Evolutionary conservation across 164 flowering plant species (phyloP).

Genomic region (Amborella trichopoda): DNA sequence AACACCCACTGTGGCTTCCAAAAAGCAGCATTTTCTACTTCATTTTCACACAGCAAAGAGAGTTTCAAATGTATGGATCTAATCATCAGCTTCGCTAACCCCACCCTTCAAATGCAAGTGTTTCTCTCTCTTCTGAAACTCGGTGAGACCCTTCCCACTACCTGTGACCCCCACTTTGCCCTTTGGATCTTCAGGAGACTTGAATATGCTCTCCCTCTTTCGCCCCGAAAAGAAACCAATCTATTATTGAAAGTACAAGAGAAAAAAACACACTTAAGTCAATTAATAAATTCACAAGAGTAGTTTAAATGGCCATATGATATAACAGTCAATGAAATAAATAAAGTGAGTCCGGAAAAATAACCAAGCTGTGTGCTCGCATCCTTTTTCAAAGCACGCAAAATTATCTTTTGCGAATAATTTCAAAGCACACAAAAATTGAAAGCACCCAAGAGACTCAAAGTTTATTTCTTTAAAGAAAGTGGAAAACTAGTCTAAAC

Average conservation of each 20-base stretch:
- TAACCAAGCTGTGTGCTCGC: not conserved
- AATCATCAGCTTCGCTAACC: constrained; percentile 46
- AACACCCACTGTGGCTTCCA: not conserved
- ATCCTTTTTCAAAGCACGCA: too few species aligned
- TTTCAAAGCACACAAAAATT: too few species aligned
- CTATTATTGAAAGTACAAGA: too few species aligned
- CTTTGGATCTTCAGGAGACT: constrained; percentile 93
- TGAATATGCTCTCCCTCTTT: constrained; percentile 95
- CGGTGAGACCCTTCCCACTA: constrained; percentile 94
- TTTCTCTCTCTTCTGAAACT: constrained; percentile 91
- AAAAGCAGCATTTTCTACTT: too few species aligned
- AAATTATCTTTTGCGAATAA: too few species aligned
- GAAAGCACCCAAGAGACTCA: too few species aligned
- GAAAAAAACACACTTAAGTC: too few species aligned
- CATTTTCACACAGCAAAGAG: too few species aligned
- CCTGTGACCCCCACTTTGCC: constrained; percentile 98
- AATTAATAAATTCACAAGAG: constrained; percentile 17
- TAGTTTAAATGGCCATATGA: not conserved
- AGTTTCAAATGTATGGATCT: too few species aligned
- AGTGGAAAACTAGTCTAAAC: too few species aligned
- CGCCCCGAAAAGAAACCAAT: constrained; percentile 92
- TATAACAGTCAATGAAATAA: not conserved
- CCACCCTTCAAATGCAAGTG: constrained; percentile 90
- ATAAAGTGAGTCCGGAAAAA: not conserved
- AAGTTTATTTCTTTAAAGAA: too few species aligned